A percentile compares a stretch with the other conserved stretches of the same genome.
Conservation (phyloP, 768 basidiomycete species). For the Tylopilus vinaceipallidus region DNA sequence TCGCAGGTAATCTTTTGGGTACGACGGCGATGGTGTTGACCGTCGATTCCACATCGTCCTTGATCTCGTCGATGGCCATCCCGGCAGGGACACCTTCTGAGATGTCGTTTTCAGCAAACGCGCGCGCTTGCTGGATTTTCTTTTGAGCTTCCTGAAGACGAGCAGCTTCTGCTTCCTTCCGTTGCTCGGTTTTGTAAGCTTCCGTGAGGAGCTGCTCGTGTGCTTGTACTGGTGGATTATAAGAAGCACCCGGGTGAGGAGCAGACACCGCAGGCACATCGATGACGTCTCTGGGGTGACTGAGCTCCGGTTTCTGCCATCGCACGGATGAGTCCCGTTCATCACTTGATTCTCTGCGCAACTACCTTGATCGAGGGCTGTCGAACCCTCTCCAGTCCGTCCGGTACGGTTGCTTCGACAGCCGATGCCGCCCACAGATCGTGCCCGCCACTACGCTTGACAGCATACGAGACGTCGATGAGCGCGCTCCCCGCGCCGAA, state of each 20-base stretch:
- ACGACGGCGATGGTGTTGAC: constrained; percentile 29
- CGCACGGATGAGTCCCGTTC: background rate
- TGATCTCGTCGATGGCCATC: constrained; percentile 58
- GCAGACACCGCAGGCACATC: constrained; percentile 61
- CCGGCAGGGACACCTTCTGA: constrained; percentile 49
- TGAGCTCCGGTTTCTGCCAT: constrained; percentile 47
- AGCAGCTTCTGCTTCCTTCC: constrained; percentile 50
- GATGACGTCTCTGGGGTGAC: constrained; percentile 51
- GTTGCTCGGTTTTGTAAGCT: constrained; percentile 67
- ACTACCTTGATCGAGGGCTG: constrained; percentile 54
- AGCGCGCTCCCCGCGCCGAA: constrained; percentile 62
- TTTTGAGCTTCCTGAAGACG: constrained; percentile 52
- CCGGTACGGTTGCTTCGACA: constrained; percentile 37
- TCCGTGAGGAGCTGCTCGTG: constrained; percentile 68
- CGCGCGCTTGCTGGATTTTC: constrained; percentile 51
- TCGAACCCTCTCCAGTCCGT: constrained; percentile 39
- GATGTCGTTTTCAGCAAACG: constrained; percentile 29
- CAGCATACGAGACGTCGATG: constrained; percentile 66
- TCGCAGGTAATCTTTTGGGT: constrained; percentile 40
- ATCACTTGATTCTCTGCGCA: background rate
- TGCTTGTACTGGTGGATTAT: constrained; percentile 77
- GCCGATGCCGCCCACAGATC: constrained; percentile 54
- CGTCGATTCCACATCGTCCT: constrained; percentile 39
- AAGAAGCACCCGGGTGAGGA: constrained; percentile 84
- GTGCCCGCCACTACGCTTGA: constrained; percentile 62